phyloP scores from a whole-genome alignment of 2,329 filamentous ascomycete species.

The Apiospora koreana region DNA sequence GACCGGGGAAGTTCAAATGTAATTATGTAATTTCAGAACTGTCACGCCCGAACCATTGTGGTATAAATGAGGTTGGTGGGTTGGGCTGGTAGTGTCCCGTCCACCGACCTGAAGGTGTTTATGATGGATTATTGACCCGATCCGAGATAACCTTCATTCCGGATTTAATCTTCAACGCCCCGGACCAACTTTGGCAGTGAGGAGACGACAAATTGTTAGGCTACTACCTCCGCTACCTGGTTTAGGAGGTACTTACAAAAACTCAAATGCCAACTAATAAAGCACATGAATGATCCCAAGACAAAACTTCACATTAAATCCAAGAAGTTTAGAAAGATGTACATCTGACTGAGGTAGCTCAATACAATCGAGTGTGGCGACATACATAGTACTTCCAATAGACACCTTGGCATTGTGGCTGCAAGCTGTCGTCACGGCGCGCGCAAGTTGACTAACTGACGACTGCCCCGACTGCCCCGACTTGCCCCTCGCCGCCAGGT shows the following conservation, averaged over 20 bases:
- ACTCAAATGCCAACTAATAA: too few relatives aligned
- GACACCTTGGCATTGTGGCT: background rate
- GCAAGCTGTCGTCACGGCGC: constrained; percentile 5
- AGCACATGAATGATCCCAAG: too few relatives aligned
- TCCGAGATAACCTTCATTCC: background rate
- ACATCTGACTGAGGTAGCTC: too few relatives aligned
- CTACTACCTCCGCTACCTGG: background rate
- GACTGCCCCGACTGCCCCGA: constrained; percentile 4
- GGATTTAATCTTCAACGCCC: background rate
- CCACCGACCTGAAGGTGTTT: background rate
- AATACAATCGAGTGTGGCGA: background rate
- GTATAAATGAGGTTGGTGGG: background rate
- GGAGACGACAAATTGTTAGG: background rate
- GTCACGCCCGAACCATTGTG: background rate
- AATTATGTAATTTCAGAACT: background rate
- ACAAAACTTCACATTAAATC: too few relatives aligned
- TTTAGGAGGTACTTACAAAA: too few relatives aligned
- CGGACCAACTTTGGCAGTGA: background rate
- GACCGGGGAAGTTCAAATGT: background rate
- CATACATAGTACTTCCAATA: too few relatives aligned
- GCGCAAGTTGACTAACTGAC: background rate
- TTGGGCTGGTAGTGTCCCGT: background rate
- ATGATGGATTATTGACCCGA: background rate
- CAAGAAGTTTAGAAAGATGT: too few relatives aligned
- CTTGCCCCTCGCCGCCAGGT: background rate